phyloP scores from a whole-genome alignment of 2,329 filamentous ascomycete genomes.

The Fusarium sp. region DNA sequence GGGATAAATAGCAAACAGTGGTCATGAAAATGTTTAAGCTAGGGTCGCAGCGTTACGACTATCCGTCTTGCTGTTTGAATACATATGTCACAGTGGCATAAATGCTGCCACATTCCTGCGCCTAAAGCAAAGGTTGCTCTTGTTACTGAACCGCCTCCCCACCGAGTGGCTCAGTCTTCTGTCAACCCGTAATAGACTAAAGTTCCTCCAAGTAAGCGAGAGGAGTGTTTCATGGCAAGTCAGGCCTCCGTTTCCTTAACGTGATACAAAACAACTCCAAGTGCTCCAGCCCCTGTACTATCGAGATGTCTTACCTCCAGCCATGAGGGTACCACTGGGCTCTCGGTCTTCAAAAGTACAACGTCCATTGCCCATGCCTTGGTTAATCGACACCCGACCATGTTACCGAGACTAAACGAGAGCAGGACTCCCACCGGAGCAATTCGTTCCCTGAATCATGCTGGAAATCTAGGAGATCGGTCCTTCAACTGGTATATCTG shows the following conservation, averaged over 20 bases:
- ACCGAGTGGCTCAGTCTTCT: constrained; percentile 42
- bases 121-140: constrained; percentile 14
- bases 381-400: neutral
- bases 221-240: neutral
- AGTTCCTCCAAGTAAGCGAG: neutral
- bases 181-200: constrained; percentile 9
- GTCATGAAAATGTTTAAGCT: constrained; percentile 13
- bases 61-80: neutral
- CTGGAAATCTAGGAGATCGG: constrained; percentile 28
- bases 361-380: neutral
- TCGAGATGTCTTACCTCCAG: no score
- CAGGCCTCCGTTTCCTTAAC: neutral
- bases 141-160: constrained; percentile 43
- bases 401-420: neutral
- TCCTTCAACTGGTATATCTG: constrained; percentile 22
- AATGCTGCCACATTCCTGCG: constrained; percentile 12
- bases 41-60: constrained; percentile 8
- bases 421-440: neutral
- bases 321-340: neutral
- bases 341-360: neutral
- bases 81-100: constrained; percentile 1
- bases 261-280: neutral
- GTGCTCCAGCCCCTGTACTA: neutral
- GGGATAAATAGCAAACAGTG: constrained; percentile 14
- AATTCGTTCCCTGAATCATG: constrained; percentile 4